Base-by-base conservation (phyloP, 192 early-diverging fungal genomes). In the Backusella circina region DNA sequence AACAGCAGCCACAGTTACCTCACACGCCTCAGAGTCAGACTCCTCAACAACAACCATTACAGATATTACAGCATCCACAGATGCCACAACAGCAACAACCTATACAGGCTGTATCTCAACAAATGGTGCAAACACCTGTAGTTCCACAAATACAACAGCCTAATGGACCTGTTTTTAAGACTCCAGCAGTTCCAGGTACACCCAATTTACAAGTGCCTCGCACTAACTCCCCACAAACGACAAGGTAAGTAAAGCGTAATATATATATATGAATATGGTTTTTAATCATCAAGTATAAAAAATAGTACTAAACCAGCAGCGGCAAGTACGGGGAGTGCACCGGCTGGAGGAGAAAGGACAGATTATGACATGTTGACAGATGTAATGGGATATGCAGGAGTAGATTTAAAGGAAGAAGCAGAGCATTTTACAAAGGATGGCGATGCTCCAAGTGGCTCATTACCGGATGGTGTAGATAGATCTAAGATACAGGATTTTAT, bases 351-450 rank as follows among this genome's bases (percentile, higher is more conserved):
- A 12, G 79, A 85, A 47, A 81, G 76, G 32, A 82, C 82, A 67
- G 84, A 85, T 39, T 86, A 83, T 72, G 88, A 90, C 31, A 84
- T 82, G 38, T 76, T 93, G 2, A 88, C 89, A n/a, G 93, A 94
- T 74, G 91, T 94, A 18, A 92, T 94, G 83, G 88, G 90, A 7
- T 94, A 92, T 79, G 88, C 91, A 7, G 93, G 92, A 15, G 88
- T 94, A 28, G 92, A 94, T 80, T 84, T 94, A 28, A 87, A 87
- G 75, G 82, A 83, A 70, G 82, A 83, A 69, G 72, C 72, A 51
- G 82, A 83, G 31, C 77, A 77, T 36, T 79, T 79, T 67, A 67
- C 79, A 61, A 79, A 77, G 64, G 75, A 83, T 36, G 75, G 75
- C 12, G 82, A 80, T n/a, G 66, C 31, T n/a, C 21, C 65, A 15